phyloP scores from a whole-genome alignment of 78 protist species.

The Andalucia godoyi region DNA sequence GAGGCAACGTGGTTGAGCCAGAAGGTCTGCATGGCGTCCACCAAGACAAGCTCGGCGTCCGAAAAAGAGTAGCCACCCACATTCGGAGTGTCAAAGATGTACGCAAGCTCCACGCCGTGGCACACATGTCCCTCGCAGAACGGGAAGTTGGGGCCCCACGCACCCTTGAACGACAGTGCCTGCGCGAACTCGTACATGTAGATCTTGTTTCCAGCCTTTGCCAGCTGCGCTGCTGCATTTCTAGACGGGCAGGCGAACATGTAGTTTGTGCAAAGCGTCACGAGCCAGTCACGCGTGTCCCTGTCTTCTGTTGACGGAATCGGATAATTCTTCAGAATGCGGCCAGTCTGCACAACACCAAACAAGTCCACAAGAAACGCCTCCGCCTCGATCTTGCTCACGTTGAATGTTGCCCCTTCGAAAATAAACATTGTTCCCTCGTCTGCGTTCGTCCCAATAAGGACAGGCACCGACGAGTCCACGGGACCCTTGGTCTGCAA shows the following conservation, averaged over 20 bases:
- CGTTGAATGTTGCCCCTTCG: background rate
- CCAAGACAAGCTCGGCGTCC: too few relatives aligned
- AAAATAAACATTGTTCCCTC: background rate
- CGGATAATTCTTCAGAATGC: too few relatives aligned
- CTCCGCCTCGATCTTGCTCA: background rate
- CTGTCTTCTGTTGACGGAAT: too few relatives aligned
- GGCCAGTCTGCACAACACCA: too few relatives aligned
- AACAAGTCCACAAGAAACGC: too few relatives aligned
- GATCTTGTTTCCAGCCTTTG: background rate
- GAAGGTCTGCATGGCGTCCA: too few relatives aligned
- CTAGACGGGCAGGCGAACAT: background rate
- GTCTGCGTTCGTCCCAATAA: background rate
- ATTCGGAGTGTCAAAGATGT: too few relatives aligned
- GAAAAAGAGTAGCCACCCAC: too few relatives aligned
- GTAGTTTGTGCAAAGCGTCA: background rate
- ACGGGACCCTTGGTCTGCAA: background rate
- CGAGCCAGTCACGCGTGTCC: too few relatives aligned
- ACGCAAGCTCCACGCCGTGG: background rate
- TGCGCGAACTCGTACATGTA: background rate
- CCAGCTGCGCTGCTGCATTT: background rate
- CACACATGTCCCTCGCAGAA: background rate
- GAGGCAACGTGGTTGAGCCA: too few relatives aligned
- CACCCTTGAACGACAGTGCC: background rate
- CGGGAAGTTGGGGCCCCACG: background rate
- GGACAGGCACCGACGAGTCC: background rate